A percentile compares a stretch with the other conserved stretches of the same genome.
Evolutionary conservation across 495 filamentous ascomycete genomes (phyloP).

Genomic region (Neohortaea acidophila): DNA sequence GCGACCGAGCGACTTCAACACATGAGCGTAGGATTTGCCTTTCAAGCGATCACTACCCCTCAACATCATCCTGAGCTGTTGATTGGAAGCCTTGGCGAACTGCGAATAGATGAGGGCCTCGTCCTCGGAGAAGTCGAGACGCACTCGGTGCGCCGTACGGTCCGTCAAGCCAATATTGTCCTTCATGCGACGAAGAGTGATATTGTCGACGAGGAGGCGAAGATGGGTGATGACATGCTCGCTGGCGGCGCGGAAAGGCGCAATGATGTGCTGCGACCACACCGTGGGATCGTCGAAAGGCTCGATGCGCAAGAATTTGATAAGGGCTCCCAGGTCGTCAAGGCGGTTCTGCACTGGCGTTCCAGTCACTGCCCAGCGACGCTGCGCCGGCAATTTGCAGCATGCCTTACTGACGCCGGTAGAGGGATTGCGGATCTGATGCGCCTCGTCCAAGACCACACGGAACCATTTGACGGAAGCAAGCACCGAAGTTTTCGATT

Average conservation of each 20-base stretch:
- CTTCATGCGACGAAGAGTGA: conserved; percentile 84
- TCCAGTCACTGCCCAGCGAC: conserved; percentile 91
- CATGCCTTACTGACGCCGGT: conserved; percentile 70
- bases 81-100: conserved; percentile 3
- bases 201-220: conserved; percentile 78
- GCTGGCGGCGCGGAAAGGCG: conserved; percentile 68
- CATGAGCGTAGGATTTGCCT: conserved; percentile 72
- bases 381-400: conserved; percentile 62
- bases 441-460: conserved; percentile 90
- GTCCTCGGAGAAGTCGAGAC: conserved; percentile 39
- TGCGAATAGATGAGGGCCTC: conserved; percentile 34
- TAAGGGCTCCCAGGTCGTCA: conserved; percentile 78
- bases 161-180: conserved; percentile 54
- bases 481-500: conserved; percentile 40
- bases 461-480: conserved; percentile 78
- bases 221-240: conserved; percentile 69
- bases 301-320: conserved; percentile 71
- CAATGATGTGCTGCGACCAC: conserved; percentile 64
- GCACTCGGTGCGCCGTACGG: conserved; percentile 54
- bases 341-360: conserved; percentile 85
- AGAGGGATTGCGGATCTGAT: conserved; percentile 73
- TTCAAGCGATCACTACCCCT: conserved; percentile 45
- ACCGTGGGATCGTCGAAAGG: conserved; percentile 68
- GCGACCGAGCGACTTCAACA: conserved; percentile 77
- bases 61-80: conserved; percentile 39